A percentile compares a stretch with the other conserved stretches of the same genome.
Evolutionary conservation across 495 filamentous ascomycete species (phyloP).

Genomic region (Poronia punctata): DNA sequence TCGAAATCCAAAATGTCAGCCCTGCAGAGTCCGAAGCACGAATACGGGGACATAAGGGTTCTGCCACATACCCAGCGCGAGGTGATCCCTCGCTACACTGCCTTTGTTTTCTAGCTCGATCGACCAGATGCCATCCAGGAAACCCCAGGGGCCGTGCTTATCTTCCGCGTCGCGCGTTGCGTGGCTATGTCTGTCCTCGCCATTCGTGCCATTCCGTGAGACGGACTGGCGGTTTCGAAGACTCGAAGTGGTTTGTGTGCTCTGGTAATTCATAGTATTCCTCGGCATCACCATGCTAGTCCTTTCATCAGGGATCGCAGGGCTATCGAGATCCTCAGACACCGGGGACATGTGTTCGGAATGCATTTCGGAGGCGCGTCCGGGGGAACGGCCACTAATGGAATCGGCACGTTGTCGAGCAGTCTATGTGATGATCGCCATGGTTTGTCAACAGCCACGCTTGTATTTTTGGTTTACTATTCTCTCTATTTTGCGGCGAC

Average conservation of each 20-base stretch:
- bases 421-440: slow-evolving; percentile 8
- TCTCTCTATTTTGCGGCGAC: too few species aligned
- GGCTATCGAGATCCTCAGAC: slow-evolving; percentile 18
- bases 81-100: slow-evolving; percentile 87
- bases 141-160: slow-evolving; percentile 14
- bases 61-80: slow-evolving; percentile 72
- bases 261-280: slow-evolving; percentile 30
- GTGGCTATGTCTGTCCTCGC: too few species aligned
- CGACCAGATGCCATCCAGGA: slow-evolving; percentile 65
- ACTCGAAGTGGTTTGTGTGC: slow-evolving; percentile 21
- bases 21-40: slow-evolving; percentile 5
- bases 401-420: slow-evolving; percentile 25
- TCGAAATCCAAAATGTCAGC: slow-evolving; percentile 14
- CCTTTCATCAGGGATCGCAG: slow-evolving; percentile 21
- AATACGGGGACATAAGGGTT: neutral
- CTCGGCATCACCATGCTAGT: slow-evolving; percentile 25
- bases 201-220: slow-evolving; percentile 8
- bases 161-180: slow-evolving; percentile 4
- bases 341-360: slow-evolving; percentile 10
- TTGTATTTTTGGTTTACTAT: too few species aligned
- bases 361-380: slow-evolving; percentile 15
- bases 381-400: slow-evolving; percentile 11
- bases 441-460: too few species aligned
- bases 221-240: slow-evolving; percentile 14
- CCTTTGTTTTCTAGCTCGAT: slow-evolving; percentile 96